phyloP scores from a whole-genome alignment of 345 rosid species.

The Carallia brachiata region DNA sequence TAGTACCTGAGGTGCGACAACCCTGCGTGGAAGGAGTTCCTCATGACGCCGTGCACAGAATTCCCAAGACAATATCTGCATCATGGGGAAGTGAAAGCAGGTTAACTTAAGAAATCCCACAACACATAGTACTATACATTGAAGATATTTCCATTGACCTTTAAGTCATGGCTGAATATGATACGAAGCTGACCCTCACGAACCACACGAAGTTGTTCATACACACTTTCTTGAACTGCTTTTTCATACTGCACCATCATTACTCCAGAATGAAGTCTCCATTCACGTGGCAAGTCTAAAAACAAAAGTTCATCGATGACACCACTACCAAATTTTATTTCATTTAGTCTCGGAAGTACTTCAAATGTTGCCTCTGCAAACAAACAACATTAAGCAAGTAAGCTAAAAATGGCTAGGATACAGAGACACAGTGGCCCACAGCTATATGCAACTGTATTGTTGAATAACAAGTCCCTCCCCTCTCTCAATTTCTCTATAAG shows the following conservation, averaged over 20 bases:
- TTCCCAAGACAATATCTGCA: slow-evolving; percentile 94
- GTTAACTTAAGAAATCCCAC: slow-evolving; percentile 7
- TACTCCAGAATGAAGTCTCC: slow-evolving; percentile 68
- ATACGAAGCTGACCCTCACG: slow-evolving; percentile 97
- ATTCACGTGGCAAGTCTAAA: slow-evolving; percentile 80
- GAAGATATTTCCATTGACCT: slow-evolving; percentile 46
- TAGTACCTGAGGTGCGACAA: slow-evolving; percentile 92
- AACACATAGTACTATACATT: neutral
- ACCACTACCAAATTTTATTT: slow-evolving; percentile 95
- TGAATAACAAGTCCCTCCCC: no score
- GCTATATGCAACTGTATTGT: no score
- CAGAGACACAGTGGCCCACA: no score
- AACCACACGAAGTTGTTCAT: slow-evolving; percentile 95
- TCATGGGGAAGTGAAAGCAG: neutral
- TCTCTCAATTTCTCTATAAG: neutral
- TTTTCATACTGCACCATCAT: slow-evolving; percentile 86
- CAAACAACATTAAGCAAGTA: neutral
- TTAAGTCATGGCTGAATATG: slow-evolving; percentile 79
- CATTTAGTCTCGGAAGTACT: slow-evolving; percentile 90
- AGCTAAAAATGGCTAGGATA: no score
- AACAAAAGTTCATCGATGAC: slow-evolving; percentile 93
- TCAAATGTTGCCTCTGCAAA: slow-evolving; percentile 92
- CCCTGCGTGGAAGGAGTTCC: slow-evolving; percentile 92
- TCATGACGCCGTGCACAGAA: slow-evolving; percentile 93
- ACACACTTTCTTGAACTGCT: slow-evolving; percentile 95